These are phyloP conservation scores for Chaetothyriales sp. DNA, from an alignment of 2,329 filamentous ascomycete genomes.

Conservation along the genomic window DNA sequence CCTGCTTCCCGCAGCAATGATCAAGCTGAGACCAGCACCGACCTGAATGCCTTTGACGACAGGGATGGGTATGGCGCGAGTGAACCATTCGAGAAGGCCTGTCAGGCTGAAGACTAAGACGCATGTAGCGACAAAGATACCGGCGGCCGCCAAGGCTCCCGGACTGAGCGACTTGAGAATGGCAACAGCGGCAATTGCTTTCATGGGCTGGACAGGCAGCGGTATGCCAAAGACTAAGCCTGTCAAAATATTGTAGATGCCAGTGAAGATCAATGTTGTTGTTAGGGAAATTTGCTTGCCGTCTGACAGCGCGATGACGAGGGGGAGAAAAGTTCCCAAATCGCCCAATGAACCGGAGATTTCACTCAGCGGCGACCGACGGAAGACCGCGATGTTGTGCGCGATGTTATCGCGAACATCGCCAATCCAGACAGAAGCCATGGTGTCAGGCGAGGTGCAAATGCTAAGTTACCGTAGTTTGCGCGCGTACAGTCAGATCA, in stretches of 20 bases:
- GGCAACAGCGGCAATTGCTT: conserved; percentile 83
- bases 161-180: conserved; percentile 55
- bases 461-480: too few species aligned
- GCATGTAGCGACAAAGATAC: conserved; percentile 60
- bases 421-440: not conserved
- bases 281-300: conserved; percentile 68
- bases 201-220: conserved; percentile 78
- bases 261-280: conserved; percentile 73
- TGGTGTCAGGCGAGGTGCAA: not conserved
- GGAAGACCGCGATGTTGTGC: conserved; percentile 45
- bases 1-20: conserved; percentile 59
- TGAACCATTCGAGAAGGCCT: conserved; percentile 62
- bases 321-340: conserved; percentile 74
- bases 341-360: conserved; percentile 82
- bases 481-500: too few species aligned
- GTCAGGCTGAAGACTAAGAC: conserved; percentile 68
- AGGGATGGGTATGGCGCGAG: conserved; percentile 63
- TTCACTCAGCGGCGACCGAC: conserved; percentile 50
- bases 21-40: conserved; percentile 72
- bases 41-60: conserved; percentile 93
- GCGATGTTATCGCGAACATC: conserved; percentile 20
- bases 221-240: conserved; percentile 76
- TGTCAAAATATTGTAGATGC: conserved; percentile 72
- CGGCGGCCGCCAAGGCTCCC: conserved; percentile 65
- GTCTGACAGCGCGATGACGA: conserved; percentile 72